phyloP scores from a whole-genome alignment of 169 alveolate genomes.

The Plasmodium malariae region DNA sequence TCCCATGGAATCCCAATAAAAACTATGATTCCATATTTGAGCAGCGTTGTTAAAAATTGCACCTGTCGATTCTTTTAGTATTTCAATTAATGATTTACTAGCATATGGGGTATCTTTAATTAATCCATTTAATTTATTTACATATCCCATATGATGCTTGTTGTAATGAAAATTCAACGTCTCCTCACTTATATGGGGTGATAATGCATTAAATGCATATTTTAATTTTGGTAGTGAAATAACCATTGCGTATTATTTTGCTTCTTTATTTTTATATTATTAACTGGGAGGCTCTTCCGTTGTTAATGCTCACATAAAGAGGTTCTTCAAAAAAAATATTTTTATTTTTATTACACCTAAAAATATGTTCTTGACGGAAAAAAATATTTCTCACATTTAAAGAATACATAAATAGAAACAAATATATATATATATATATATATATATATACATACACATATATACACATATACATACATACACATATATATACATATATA shows the following conservation, averaged over 20 bases:
- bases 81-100: conserved; percentile 81
- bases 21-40: conserved; percentile 95
- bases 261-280: neutral
- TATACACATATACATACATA: no score
- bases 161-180: conserved; percentile 95
- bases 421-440: no score
- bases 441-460: no score
- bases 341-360: neutral
- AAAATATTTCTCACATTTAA: no score
- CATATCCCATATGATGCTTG: conserved; percentile 96
- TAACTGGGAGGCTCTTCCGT: neutral
- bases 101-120: conserved; percentile 38
- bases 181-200: conserved; percentile 95
- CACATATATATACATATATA: no score
- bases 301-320: no score
- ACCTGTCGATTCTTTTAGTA: conserved; percentile 84
- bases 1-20: conserved; percentile 94
- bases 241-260: conserved; percentile 78
- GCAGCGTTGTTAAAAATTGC: conserved; percentile 93
- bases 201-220: conserved; percentile 93
- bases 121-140: conserved; percentile 88
- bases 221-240: conserved; percentile 94
- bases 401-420: no score
- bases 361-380: neutral
- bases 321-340: neutral